These are phyloP conservation scores for Teratosphaeria viscida DNA, from an alignment of 2,329 filamentous ascomycete genomes.

Conservation along the genomic window DNA sequence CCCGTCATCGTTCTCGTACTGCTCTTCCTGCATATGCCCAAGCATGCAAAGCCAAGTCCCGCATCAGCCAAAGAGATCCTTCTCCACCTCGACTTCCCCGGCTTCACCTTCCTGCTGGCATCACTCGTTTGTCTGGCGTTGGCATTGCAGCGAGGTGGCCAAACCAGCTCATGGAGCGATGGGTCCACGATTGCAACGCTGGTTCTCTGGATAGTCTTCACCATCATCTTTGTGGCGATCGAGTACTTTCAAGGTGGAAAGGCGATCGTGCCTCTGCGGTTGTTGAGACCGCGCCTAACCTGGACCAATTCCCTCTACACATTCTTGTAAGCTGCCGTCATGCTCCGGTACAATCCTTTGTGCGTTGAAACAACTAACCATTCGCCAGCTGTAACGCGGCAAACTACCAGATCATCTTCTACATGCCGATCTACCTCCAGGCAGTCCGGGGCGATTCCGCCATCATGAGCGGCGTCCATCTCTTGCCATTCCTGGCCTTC, in stretches of 20 bases:
- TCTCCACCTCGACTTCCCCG: not conserved
- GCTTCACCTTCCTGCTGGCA: not conserved
- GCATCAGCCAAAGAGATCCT: not conserved
- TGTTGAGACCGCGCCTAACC: not conserved
- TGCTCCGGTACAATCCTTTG: not conserved
- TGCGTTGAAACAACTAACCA: not conserved
- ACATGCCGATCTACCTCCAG: slow-evolving; percentile 4
- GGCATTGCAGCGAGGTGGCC: slow-evolving; percentile 39
- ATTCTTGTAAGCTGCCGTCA: not conserved
- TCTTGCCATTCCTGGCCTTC: not conserved
- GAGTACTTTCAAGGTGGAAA: not conserved
- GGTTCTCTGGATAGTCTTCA: not conserved
- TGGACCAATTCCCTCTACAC: not conserved
- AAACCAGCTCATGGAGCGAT: slow-evolving; percentile 26
- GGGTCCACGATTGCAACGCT: slow-evolving; percentile 11
- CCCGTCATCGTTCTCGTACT: slow-evolving; percentile 25
- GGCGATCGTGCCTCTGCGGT: not conserved
- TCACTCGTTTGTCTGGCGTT: slow-evolving; percentile 30
- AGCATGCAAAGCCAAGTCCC: slow-evolving; percentile 36
- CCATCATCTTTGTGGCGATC: not conserved
- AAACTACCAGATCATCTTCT: slow-evolving; percentile 3
- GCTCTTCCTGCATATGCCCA: slow-evolving; percentile 18
- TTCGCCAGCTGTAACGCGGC: not conserved
- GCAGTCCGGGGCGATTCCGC: not conserved
- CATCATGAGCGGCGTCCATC: slow-evolving; percentile 6